Base-by-base conservation (phyloP, 495 filamentous ascomycete species). In the Symbiotaphrina buchneri region DNA sequence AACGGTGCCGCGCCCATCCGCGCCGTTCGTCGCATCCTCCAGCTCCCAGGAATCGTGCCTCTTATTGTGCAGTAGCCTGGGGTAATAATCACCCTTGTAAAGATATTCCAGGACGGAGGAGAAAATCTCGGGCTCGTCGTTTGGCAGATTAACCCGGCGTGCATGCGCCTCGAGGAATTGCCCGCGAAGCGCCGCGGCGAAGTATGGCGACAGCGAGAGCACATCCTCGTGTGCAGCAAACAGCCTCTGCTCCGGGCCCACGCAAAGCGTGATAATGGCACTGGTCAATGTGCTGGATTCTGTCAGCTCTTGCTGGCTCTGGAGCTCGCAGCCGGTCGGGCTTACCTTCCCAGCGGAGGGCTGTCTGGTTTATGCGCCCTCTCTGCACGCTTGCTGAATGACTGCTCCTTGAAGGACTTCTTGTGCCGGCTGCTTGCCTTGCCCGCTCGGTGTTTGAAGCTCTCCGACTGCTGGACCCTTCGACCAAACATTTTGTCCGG, bases 71-170 rank as follows among this genome's bases (percentile, higher is more conserved):
- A 43, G 41, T 13, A 56, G 44, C 11, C 46, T 41, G 28, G 52
- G 83, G 35, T 73, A 84, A 52, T 94, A 94, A 47, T 92, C 83
- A 39, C 77, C 82, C 61, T 84, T 83, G 64, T 94, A 92, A 36
- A 92, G 70, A 43, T 75, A 92, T 47, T 92, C 83, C 30, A 94
- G 68, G 11, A 94, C 59, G 13, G 74, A 81, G 18, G 82, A 87
- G 59, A 94, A 78, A 43, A 87, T 70, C 46, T 90, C 81, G 10
- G 84, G 77, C 42, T 81, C 66, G 50, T 92, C 83, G 33, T 82
- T 67, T 3, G 84, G 77, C 17, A 94, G 69, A 31, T 71, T 55
- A 41, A 91, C 69, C 37, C 69, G 67, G 51, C 78, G 81, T 42
- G 59, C 58, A 39, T 60, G 47, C 3, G 65, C 44, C 36, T 71